Conservation (phyloP, 192 early-diverging fungal genomes). For the Gamsiella multidivaricata region DNA sequence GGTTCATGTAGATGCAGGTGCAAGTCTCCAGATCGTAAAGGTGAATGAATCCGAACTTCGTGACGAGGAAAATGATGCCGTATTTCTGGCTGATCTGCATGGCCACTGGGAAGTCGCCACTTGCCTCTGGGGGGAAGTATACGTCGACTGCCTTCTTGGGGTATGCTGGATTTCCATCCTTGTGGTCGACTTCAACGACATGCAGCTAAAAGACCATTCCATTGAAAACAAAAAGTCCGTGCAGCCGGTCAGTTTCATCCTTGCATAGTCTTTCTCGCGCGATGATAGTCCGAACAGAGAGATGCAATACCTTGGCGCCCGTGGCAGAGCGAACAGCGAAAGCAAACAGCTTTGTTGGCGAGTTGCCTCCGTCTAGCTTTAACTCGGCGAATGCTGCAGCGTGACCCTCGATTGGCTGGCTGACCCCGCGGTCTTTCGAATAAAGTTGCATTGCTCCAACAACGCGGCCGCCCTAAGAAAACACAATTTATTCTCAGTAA, state of each 20-base stretch:
- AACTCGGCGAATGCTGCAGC: constrained; percentile 96
- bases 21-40: constrained; percentile 96
- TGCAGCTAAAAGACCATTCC: constrained; percentile 71
- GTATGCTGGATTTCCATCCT: constrained; percentile 90
- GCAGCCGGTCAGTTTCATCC: neutral
- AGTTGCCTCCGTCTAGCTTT: constrained; percentile 69
- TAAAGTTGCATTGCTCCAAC: constrained; percentile 97
- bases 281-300: neutral
- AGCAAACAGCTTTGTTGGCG: constrained; percentile 90
- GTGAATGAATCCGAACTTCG: constrained; percentile 98
- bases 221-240: too few species aligned
- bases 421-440: constrained; percentile 90
- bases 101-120: constrained; percentile 94
- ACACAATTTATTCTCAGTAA: neutral
- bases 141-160: constrained; percentile 92
- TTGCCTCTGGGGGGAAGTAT: constrained; percentile 96
- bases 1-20: constrained; percentile 96
- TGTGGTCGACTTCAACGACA: constrained; percentile 96
- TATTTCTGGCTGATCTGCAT: constrained; percentile 97
- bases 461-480: constrained; percentile 79
- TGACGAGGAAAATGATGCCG: constrained; percentile 94
- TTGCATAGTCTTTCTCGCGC: neutral
- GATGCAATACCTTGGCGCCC: constrained; percentile 77
- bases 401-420: constrained; percentile 96
- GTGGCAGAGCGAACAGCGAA: constrained; percentile 87